Conservation (phyloP, 805 yeast species). For the Pichia nanzhaoensis region DNA sequence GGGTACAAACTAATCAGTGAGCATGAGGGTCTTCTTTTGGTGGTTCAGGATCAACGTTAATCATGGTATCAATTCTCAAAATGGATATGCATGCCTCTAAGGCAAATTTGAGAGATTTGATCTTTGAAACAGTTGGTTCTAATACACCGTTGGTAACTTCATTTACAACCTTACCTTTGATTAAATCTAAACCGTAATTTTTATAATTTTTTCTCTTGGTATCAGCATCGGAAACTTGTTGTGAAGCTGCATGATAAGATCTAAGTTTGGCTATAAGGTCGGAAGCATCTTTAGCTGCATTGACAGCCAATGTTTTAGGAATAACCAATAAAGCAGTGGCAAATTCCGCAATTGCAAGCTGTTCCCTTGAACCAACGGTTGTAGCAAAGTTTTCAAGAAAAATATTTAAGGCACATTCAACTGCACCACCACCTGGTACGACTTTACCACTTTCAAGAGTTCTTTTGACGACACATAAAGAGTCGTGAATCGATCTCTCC, state of each 20-base stretch:
- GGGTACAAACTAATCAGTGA: constrained; percentile 46
- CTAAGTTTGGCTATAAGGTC: constrained; percentile 93
- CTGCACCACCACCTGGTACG: constrained; percentile 99
- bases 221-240: constrained; percentile 78
- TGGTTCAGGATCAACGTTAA: constrained; percentile 93
- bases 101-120: constrained; percentile 90
- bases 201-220: constrained; percentile 76
- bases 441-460: constrained; percentile 90
- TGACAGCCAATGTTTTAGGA: constrained; percentile 94
- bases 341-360: constrained; percentile 95
- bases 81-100: constrained; percentile 98
- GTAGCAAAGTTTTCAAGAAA: constrained; percentile 96
- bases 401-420: constrained; percentile 90
- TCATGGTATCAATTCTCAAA: constrained; percentile 96
- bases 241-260: constrained; percentile 94
- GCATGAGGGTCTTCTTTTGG: constrained; percentile 88
- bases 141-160: constrained; percentile 79
- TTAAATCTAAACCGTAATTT: constrained; percentile 87
- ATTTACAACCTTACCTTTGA: constrained; percentile 87
- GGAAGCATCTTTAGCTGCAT: constrained; percentile 95
- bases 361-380: constrained; percentile 95
- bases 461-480: constrained; percentile 89
- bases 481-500: constrained; percentile 96
- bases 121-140: constrained; percentile 91
- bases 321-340: constrained; percentile 83